Conservation (phyloP, 2,329 filamentous ascomycete species). For the Colletotrichum sp. region DNA sequence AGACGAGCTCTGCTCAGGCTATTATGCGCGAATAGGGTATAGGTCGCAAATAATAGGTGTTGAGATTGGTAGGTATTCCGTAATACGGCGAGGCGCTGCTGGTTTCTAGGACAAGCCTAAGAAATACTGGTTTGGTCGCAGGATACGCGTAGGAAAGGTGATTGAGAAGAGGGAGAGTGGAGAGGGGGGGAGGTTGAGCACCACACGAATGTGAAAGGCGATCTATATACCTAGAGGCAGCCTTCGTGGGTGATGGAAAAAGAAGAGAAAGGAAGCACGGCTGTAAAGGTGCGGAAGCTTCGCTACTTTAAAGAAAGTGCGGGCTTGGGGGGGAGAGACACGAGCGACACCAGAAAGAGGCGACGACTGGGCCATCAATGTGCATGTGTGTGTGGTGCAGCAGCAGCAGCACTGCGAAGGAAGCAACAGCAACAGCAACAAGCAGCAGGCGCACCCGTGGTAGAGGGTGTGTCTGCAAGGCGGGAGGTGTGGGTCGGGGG, state of each 20-base stretch:
- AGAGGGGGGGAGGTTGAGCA: constrained; percentile 19
- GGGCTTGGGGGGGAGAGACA: constrained; percentile 3
- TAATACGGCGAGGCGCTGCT: constrained; percentile 11
- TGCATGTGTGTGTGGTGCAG: not conserved
- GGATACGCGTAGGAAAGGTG: constrained; percentile 20
- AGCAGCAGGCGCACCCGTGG: not conserved
- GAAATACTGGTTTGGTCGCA: constrained; percentile 22
- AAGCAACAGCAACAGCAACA: constrained; percentile 10
- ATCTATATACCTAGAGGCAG: constrained; percentile 19
- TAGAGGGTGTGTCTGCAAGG: not conserved
- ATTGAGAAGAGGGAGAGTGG: constrained; percentile 14
- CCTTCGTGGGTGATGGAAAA: constrained; percentile 28
- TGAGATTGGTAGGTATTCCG: constrained; percentile 1
- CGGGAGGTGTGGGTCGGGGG: not conserved
- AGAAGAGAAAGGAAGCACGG: constrained; percentile 8
- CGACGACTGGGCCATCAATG: not conserved
- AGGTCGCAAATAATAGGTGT: constrained; percentile 14
- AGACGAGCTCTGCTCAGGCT: constrained; percentile 23
- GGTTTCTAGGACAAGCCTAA: constrained; percentile 20
- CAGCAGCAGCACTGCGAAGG: not conserved
- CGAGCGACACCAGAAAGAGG: not conserved
- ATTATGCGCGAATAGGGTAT: constrained; percentile 9
- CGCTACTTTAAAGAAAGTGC: constrained; percentile 22
- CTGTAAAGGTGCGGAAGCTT: constrained; percentile 18
- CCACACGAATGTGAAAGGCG: constrained; percentile 25